A percentile compares a stretch with the other conserved stretches of the same genome.
Conservation (phyloP, 257 asterid species). For the Misopates orontium region DNA sequence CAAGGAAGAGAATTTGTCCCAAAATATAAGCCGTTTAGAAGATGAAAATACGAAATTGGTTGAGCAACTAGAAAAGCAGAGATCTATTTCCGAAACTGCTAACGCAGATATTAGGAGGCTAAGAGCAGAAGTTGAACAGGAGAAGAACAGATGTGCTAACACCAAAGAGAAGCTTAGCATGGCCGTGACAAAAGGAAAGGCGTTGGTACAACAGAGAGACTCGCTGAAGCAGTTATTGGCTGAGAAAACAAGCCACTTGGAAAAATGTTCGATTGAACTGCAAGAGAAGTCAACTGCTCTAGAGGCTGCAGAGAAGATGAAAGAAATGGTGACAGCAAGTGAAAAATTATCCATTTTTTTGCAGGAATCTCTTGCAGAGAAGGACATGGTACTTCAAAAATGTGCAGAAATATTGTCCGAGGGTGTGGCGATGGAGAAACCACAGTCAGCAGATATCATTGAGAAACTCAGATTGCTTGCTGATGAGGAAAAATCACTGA, state of each 20-base stretch:
- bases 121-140: conserved; percentile 75
- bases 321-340: conserved; percentile 49
- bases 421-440: conserved; percentile 41
- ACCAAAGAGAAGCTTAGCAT: conserved; percentile 94
- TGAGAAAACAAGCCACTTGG: conserved; percentile 75
- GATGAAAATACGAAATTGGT: conserved; percentile 55
- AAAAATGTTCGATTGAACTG: conserved; percentile 52
- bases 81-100: conserved; percentile 50
- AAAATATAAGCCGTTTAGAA: conserved; percentile 51
- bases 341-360: conserved; percentile 53
- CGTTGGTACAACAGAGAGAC: conserved; percentile 93
- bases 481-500: conserved; percentile 60
- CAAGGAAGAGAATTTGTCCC: conserved; percentile 54
- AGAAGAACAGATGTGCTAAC: conserved; percentile 65
- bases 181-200: conserved; percentile 99
- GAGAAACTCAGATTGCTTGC: conserved; percentile 67
- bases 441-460: conserved; percentile 51
- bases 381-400: conserved; percentile 55
- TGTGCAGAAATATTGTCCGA: conserved; percentile 68
- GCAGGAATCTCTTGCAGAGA: conserved; percentile 67
- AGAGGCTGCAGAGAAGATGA: conserved; percentile 60
- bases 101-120: conserved; percentile 62
- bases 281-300: conserved; percentile 77
- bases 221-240: conserved; percentile 73
- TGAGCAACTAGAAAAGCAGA: conserved; percentile 62